A percentile compares a stretch with the other conserved stretches of the same genome.
These are phyloP conservation scores for Pisolithus sp. DNA, from an alignment of 768 basidiomycete species.

Conservation along the genomic window DNA sequence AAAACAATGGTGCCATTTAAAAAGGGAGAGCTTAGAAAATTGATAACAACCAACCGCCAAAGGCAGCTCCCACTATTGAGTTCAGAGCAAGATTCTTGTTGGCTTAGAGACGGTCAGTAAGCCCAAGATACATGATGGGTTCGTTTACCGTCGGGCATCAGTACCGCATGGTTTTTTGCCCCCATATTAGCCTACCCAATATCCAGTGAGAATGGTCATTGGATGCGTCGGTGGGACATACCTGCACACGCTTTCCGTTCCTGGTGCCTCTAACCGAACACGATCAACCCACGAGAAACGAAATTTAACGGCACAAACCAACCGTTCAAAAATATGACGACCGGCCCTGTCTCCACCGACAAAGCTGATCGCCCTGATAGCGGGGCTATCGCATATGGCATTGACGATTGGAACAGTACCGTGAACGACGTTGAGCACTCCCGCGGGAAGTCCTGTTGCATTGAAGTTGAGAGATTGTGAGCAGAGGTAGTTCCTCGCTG, in stretches of 20 bases:
- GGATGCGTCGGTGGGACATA: slow-evolving; percentile 25
- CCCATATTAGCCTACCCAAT: slow-evolving; percentile 64
- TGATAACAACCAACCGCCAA: slow-evolving; percentile 54
- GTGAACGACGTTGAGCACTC: slow-evolving; percentile 89
- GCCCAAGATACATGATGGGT: background rate
- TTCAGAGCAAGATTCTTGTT: slow-evolving; percentile 91
- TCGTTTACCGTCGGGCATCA: slow-evolving; percentile 85
- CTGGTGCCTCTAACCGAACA: slow-evolving; percentile 57
- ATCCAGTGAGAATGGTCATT: background rate
- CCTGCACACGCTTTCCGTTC: slow-evolving; percentile 86
- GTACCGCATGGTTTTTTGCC: slow-evolving; percentile 93
- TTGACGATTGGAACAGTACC: slow-evolving; percentile 89
- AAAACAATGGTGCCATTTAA: slow-evolving; percentile 15
- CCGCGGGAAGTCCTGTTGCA: slow-evolving; percentile 61
- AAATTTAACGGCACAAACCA: slow-evolving; percentile 10
- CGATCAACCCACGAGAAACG: slow-evolving; percentile 2
- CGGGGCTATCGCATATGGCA: slow-evolving; percentile 85
- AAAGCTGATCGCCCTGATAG: slow-evolving; percentile 92
- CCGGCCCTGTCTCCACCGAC: slow-evolving; percentile 94
- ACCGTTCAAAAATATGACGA: slow-evolving; percentile 89
- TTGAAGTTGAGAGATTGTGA: slow-evolving; percentile 2
- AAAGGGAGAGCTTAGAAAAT: slow-evolving; percentile 12
- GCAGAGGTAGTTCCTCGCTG: slow-evolving; percentile 3
- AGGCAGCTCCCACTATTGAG: slow-evolving; percentile 89
- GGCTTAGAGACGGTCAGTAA: slow-evolving; percentile 37